phyloP scores from a whole-genome alignment of 2,329 filamentous ascomycete species.

The Gaeumannomyces sp. region DNA sequence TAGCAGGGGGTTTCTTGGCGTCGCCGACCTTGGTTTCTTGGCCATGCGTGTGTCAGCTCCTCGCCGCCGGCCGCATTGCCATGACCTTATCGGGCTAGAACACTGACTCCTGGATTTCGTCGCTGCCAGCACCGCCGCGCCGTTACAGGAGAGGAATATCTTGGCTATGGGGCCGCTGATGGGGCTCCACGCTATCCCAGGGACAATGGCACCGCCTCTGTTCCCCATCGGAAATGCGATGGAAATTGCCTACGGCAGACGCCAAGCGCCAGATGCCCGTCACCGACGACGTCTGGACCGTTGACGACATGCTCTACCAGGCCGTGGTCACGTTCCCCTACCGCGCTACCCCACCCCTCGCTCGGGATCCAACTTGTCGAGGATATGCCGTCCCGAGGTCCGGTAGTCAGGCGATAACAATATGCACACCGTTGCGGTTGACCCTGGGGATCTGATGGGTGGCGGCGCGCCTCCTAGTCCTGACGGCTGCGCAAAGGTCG shows the following conservation, averaged over 20 bases:
- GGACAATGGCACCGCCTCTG: no score
- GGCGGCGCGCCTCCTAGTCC: no score
- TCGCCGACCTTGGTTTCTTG: background rate
- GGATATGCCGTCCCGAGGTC: no score
- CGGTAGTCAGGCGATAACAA: background rate
- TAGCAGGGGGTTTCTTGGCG: no score
- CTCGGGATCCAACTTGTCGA: background rate
- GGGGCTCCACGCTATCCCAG: no score
- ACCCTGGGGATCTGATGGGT: background rate
- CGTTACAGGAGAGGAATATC: no score
- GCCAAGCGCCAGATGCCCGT: background rate
- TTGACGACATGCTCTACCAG: constrained; percentile 20
- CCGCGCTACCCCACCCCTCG: constrained; percentile 22
- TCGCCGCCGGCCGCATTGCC: background rate
- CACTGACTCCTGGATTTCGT: no score
- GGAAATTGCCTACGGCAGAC: no score
- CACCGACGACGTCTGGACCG: constrained; percentile 7
- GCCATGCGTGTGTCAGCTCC: background rate
- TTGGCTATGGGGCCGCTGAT: no score
- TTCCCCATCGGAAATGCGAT: no score
- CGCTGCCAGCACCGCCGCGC: no score
- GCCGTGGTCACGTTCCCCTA: constrained; percentile 25
- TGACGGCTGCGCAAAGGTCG: no score
- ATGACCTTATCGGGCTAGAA: background rate
- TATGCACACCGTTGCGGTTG: background rate